Evolutionary conservation across 1,284 basidiomycete genomes (phyloP), one percentile per base, ranked within the genome.

Genomic region (Cronartium quercuum): DNA sequence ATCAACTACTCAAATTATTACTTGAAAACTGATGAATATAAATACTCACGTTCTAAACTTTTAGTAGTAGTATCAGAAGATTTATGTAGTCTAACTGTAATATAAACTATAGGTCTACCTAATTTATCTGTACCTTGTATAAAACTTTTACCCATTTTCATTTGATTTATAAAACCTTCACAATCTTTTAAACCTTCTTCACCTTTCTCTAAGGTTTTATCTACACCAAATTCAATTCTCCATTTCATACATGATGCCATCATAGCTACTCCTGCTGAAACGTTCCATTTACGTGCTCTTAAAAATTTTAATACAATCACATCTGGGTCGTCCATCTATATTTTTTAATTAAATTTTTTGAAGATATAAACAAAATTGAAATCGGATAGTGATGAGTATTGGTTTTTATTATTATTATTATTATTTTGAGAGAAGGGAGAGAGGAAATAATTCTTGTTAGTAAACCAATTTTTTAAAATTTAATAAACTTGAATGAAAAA

Each of bases 161-260:
- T 47, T 42, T 74, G 70, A 40, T 74, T 35, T 13, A 74, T 29
- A 21, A 74, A 74, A 0, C 63, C 64, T 2, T 66, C 55, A 24
- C 34, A 62, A 57, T 74, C 37, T 6, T 57, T 47, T 34, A 18
- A 74, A 2, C 70, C 70, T 47, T 74, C 70, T 65, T 74, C 70
- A n/a, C 70, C 70, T 55, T 66, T 66, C 35, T 15, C 37, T 24
- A 74, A 60, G 21, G 66, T 66, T 29, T 29, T n/a, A 2, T 74
- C 70, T 12, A 66, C 70, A 7, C 70, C 70, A 66, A 38, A 74
- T 51, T 74, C 70, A n/a, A 74, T 74, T 15, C 70, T 57, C 70
- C 70, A 74, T 29, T 74, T 74, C 63, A 74, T 60, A 55, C 70
- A 74, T 40, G 70, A 63, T 21, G 64, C 70, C 70, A 74, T 74